These are phyloP conservation scores for Crassisporium funariophilum DNA, from an alignment of 768 basidiomycete species.

Conservation along the genomic window DNA sequence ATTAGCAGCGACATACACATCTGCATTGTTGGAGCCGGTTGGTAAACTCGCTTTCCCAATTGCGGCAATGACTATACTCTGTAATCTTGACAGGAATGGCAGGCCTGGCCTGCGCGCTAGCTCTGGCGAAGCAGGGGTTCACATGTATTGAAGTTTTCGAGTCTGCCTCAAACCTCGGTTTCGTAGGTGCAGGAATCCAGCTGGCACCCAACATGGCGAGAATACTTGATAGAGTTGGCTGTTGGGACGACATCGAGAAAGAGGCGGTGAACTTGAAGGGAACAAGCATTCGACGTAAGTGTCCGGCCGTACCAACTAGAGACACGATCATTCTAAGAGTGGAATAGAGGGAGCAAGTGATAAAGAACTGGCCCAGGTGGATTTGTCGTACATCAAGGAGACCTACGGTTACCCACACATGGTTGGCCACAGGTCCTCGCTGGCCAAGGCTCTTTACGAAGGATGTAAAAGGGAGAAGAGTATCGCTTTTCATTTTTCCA, in stretches of 20 bases:
- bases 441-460: conserved; percentile 5
- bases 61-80: too few relatives aligned
- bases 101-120: conserved; percentile 4
- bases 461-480: conserved; percentile 1
- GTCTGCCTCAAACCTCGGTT: conserved; percentile 1
- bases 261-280: not conserved
- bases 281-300: conserved; percentile 4
- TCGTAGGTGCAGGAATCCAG: conserved; percentile 10
- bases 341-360: conserved; percentile 4
- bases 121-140: conserved; percentile 4
- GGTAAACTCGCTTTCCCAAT: too few relatives aligned
- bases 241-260: conserved; percentile 1
- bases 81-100: too few relatives aligned
- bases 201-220: conserved; percentile 7
- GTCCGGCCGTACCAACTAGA: not conserved
- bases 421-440: conserved; percentile 8
- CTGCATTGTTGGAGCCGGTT: too few relatives aligned
- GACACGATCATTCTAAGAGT: not conserved
- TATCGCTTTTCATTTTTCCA: conserved; percentile 9
- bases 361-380: conserved; percentile 3
- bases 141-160: conserved; percentile 3
- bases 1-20: too few relatives aligned
- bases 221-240: conserved; percentile 6
- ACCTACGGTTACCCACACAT: conserved; percentile 6
- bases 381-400: not conserved